Base-by-base conservation (phyloP, 139 green algal species). In the Picochlorum sp. region DNA sequence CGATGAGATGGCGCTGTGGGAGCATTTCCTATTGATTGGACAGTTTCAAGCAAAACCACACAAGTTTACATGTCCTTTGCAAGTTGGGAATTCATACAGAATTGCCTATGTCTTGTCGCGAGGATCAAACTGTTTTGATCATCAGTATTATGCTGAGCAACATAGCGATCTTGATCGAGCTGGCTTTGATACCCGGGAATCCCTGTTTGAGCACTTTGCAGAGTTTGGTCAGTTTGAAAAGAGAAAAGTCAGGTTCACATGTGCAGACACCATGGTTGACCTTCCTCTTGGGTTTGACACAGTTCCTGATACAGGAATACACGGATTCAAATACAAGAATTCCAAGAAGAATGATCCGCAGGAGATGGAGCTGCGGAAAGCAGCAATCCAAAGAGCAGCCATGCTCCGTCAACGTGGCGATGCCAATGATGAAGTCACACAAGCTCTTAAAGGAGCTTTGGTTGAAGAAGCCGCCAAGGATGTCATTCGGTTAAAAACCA, bases 31-130 rank as follows among this genome's bases (percentile, higher is more conserved):
- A 15, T 69, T 77, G 18, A 73, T 70, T 56, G 85, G 85, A 3
- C 84, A 92, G 62, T 92, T 92, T 62, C 82, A 91, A 61, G 68
- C 71, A 3, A 56, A 85, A 0, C 49, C 10, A 14, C 70, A 77
- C 63, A 63, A 65, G 18, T 78, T 78, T 21, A 56, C 44, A 18
- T 78, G 72, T 66, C 50, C 72, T 3, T 18, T 78, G 20, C 66
- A 65, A 61, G 37, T 74, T 20, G 72, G 72, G 26, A 71, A 65
- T 56, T 49, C 50, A 4, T 78, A 74, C 46, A 49, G 66, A 7
- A 16, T 65, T 10, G 46, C 66, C 3, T 78, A 78, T 45, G 18
- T 60, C 8, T 30, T 21, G 1, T 61, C 61, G 5, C 66, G 72
- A 3, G 72, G 72, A 14, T 52, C 24, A n/a, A 56, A 47, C 47